Percentiles rank a stretch among this genome's conserved stretches.
Evolutionary conservation across 345 rosid species (phyloP).

Genomic region (Aquilaria yunnanensis): DNA sequence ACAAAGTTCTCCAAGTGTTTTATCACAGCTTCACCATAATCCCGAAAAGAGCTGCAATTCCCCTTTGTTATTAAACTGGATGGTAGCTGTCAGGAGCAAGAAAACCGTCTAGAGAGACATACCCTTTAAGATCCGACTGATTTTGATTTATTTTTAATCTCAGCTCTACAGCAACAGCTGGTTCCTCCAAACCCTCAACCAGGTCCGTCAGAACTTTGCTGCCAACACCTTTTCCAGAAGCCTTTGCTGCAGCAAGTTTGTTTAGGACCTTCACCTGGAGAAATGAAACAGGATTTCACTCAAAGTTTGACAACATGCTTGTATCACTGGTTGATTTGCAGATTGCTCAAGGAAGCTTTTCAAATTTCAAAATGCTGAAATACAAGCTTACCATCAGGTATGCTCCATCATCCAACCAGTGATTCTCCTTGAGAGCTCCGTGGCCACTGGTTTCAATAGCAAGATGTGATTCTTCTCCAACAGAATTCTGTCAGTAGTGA

Average conservation of each 20-base stretch:
- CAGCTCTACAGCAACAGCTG: slow-evolving; percentile 66
- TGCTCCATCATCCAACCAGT: slow-evolving; percentile 99
- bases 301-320: neutral
- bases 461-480: slow-evolving; percentile 85
- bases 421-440: slow-evolving; percentile 93
- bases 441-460: slow-evolving; percentile 99
- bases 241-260: slow-evolving; percentile 89
- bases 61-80: no score
- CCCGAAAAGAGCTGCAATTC: slow-evolving; percentile 67
- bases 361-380: neutral
- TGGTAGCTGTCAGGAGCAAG: slow-evolving; percentile 7
- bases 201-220: slow-evolving; percentile 88
- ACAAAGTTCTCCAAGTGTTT: slow-evolving; percentile 55
- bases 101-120: neutral
- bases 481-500: slow-evolving; percentile 54
- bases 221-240: slow-evolving; percentile 59
- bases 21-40: slow-evolving; percentile 86
- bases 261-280: slow-evolving; percentile 83
- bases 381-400: slow-evolving; percentile 76
- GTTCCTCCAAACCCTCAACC: slow-evolving; percentile 77
- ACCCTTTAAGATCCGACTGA: slow-evolving; percentile 86
- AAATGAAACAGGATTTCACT: slow-evolving; percentile 6
- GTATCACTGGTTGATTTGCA: neutral
- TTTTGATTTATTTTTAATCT: slow-evolving; percentile 79
- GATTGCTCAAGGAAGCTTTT: neutral